phyloP scores from a whole-genome alignment of 2,329 filamentous ascomycete genomes.

The Esteya vermicola region DNA sequence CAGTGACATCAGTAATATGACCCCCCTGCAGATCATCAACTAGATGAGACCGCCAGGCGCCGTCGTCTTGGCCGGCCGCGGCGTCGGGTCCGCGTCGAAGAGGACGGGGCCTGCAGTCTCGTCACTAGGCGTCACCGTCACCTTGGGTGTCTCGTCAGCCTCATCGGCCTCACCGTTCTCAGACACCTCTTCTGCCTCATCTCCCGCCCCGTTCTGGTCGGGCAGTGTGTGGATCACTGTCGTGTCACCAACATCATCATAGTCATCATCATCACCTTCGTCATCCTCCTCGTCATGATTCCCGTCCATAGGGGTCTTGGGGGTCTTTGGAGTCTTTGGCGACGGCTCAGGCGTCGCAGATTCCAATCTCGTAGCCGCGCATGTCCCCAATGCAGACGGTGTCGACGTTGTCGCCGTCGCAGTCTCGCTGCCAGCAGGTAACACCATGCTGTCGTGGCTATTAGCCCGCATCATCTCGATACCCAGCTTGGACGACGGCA shows the following conservation, averaged over 20 bases:
- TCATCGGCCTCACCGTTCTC: not conserved
- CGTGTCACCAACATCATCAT: constrained; percentile 11
- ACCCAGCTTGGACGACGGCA: constrained; percentile 75
- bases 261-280: constrained; percentile 1
- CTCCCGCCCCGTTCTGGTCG: constrained; percentile 3
- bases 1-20: not conserved
- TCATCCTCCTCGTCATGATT: not conserved
- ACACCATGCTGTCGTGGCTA: constrained; percentile 66
- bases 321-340: constrained; percentile 25
- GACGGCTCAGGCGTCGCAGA: constrained; percentile 25
- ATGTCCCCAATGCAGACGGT: not conserved
- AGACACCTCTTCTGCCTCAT: not conserved
- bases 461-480: constrained; percentile 98
- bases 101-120: no score
- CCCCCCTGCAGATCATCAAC: not conserved
- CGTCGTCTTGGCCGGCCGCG: not conserved
- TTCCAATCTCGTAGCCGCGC: no score
- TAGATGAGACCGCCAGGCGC: not conserved
- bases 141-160: not conserved
- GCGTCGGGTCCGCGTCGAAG: not conserved
- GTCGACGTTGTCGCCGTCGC: no score
- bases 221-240: constrained; percentile 16
- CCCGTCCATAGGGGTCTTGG: not conserved
- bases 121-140: not conserved
- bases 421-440: constrained; percentile 29